These are phyloP conservation scores for Alternaria arbusti DNA, from an alignment of 2,329 filamentous ascomycete genomes.

Conservation along the genomic window DNA sequence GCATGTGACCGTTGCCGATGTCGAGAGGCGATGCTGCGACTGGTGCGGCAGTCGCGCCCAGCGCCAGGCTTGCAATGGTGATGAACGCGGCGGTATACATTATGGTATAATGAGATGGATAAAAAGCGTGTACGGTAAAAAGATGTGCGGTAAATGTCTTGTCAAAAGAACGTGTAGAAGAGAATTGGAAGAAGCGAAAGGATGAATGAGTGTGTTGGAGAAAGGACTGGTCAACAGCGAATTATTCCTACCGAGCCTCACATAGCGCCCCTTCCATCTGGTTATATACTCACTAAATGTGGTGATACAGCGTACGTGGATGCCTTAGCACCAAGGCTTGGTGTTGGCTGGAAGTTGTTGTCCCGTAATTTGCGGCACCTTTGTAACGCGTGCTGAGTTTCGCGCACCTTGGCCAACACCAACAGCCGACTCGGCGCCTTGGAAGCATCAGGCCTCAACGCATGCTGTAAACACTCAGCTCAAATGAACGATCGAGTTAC, in stretches of 20 bases:
- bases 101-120: constrained; percentile 5
- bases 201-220: constrained; percentile 11
- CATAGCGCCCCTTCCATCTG: neutral
- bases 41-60: constrained; percentile 19
- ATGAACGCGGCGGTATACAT: constrained; percentile 24
- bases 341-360: constrained; percentile 16
- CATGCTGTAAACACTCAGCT: neutral
- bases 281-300: constrained; percentile 1
- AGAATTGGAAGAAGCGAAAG: constrained; percentile 18
- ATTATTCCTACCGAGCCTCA: constrained; percentile 15
- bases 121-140: neutral
- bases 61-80: constrained; percentile 15
- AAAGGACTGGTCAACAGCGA: constrained; percentile 35
- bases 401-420: constrained; percentile 18
- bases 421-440: neutral
- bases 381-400: constrained; percentile 22
- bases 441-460: neutral
- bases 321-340: constrained; percentile 29
- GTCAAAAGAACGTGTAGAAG: constrained; percentile 5
- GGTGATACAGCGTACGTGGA: neutral
- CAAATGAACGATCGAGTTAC: neutral
- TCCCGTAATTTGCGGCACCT: constrained; percentile 25
- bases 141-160: neutral
- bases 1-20: constrained; percentile 19
- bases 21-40: constrained; percentile 9